Conservation (phyloP, 495 filamentous ascomycete species). For the Aspergillus steynii region DNA sequence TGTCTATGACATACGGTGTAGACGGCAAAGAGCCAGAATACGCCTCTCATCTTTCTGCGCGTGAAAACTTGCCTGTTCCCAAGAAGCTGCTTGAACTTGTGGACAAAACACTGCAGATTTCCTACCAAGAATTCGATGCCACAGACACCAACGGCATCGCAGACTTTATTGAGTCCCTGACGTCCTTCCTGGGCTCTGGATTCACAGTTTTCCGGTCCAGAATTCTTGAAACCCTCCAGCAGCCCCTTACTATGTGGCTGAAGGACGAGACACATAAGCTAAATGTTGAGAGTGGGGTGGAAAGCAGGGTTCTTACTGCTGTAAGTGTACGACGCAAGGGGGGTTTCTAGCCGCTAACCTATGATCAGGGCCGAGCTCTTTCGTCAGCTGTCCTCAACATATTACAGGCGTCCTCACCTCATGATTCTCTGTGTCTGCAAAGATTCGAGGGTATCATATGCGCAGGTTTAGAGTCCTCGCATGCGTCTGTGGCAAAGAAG, state of each 20-base stretch:
- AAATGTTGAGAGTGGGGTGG: constrained; percentile 27
- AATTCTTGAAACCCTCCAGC: constrained; percentile 35
- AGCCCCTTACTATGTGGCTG: constrained; percentile 33
- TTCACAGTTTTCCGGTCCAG: constrained; percentile 27
- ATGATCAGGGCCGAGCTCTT: constrained; percentile 34
- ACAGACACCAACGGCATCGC: constrained; percentile 26
- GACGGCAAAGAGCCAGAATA: neutral
- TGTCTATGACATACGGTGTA: constrained; percentile 33
- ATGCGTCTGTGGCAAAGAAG: constrained; percentile 51
- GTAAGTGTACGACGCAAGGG: constrained; percentile 28
- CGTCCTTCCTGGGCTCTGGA: constrained; percentile 42
- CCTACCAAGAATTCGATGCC: constrained; percentile 32
- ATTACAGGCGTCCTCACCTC: constrained; percentile 31
- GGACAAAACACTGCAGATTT: constrained; percentile 25
- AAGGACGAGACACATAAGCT: constrained; percentile 34
- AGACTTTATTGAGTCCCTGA: constrained; percentile 41
- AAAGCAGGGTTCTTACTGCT: constrained; percentile 40
- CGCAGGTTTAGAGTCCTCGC: constrained; percentile 56
- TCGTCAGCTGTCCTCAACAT: constrained; percentile 38
- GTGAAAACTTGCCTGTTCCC: constrained; percentile 19
- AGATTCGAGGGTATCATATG: constrained; percentile 54
- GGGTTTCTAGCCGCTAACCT: constrained; percentile 21
- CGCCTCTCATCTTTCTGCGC: neutral
- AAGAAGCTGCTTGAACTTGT: constrained; percentile 29
- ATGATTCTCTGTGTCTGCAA: constrained; percentile 44